These are phyloP conservation scores for Tulasnella sp. DNA, from an alignment of 768 basidiomycete species.

Conservation along the genomic window DNA sequence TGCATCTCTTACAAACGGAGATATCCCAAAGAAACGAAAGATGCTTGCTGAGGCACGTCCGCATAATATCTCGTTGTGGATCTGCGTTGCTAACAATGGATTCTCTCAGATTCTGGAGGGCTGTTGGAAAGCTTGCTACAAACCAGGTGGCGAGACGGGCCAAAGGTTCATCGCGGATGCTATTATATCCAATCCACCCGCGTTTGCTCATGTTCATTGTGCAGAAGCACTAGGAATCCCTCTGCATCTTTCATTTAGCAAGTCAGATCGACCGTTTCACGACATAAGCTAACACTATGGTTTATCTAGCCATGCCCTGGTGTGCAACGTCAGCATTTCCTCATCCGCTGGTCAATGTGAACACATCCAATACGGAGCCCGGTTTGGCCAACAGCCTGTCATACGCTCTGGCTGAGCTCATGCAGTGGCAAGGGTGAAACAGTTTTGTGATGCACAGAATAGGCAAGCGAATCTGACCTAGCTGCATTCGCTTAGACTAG, in stretches of 20 bases:
- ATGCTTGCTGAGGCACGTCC: constrained; percentile 37
- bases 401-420: constrained; percentile 43
- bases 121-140: constrained; percentile 42
- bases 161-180: constrained; percentile 45
- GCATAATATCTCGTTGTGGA: background rate
- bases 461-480: background rate
- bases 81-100: background rate
- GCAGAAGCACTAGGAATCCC: constrained; percentile 52
- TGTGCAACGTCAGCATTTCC: constrained; percentile 42
- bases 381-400: constrained; percentile 45
- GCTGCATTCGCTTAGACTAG: constrained; percentile 30
- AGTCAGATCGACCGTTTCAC: constrained; percentile 21
- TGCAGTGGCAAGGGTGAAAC: constrained; percentile 46
- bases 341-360: constrained; percentile 51
- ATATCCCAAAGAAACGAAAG: constrained; percentile 44
- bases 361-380: constrained; percentile 38
- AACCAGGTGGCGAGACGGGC: constrained; percentile 34
- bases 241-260: constrained; percentile 44
- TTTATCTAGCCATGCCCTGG: constrained; percentile 57
- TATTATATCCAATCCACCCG: constrained; percentile 54
- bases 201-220: constrained; percentile 52
- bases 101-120: constrained; percentile 42
- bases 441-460: background rate
- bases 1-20: constrained; percentile 45
- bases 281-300: too few relatives aligned